phyloP scores from a whole-genome alignment of 306 rosid genomes.

The Adenanthera pavonina region DNA sequence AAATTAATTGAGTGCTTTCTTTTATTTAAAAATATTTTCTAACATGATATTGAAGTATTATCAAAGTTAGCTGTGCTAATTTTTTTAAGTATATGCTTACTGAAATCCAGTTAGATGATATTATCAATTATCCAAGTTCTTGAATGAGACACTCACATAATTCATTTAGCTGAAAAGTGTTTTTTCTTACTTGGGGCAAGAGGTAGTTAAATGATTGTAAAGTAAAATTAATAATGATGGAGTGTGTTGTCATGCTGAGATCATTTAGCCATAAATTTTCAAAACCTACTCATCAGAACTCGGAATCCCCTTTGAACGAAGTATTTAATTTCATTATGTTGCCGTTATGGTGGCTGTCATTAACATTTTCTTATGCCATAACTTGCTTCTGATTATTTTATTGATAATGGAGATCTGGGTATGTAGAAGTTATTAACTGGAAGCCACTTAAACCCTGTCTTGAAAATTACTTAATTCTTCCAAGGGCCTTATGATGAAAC shows the following conservation, averaged over 20 bases:
- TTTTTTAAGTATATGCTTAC: not conserved
- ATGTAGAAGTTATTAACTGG: conserved; percentile 12
- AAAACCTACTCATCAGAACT: not conserved
- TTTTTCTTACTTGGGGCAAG: conserved; percentile 21
- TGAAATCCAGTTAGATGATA: conserved; percentile 18
- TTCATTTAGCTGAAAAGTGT: conserved; percentile 12
- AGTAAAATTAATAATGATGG: conserved; percentile 21
- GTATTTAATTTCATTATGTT: conserved; percentile 8
- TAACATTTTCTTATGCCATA: conserved; percentile 1
- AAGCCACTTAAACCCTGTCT: not conserved
- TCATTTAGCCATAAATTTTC: conserved; percentile 21
- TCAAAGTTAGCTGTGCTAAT: not conserved
- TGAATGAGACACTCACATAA: conserved; percentile 19
- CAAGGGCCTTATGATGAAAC: not conserved
- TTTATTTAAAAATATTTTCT: not conserved
- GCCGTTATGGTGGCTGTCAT: conserved; percentile 20
- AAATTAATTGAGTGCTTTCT: conserved; percentile 21
- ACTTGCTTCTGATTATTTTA: conserved; percentile 13
- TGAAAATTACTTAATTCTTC: not conserved
- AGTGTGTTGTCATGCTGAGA: conserved; percentile 26
- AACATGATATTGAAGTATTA: not conserved
- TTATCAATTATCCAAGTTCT: conserved; percentile 33
- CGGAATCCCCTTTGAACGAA: conserved; percentile 13
- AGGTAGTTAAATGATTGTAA: conserved; percentile 1
- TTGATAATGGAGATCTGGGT: conserved; percentile 11